Evolutionary conservation across 768 basidiomycete species (phyloP).

Genomic region (Panellus pusillus): DNA sequence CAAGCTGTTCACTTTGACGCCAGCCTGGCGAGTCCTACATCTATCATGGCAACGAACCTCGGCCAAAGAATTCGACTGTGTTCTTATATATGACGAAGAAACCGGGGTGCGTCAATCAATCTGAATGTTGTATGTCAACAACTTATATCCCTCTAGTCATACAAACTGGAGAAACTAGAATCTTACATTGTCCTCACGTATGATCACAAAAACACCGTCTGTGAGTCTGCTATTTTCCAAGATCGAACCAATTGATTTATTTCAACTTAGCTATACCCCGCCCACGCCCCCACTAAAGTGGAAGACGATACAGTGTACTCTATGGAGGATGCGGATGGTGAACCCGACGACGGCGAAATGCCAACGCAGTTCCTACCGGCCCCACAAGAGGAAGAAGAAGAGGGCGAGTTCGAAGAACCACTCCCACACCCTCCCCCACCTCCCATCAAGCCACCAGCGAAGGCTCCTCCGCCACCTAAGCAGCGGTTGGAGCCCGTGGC

Average conservation of each 20-base stretch:
- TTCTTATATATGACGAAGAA: conserved; percentile 79
- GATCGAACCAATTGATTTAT: conserved; percentile 9
- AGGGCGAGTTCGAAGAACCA: conserved; percentile 33
- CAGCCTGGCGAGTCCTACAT: conserved; percentile 55
- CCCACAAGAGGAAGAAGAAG: conserved; percentile 38
- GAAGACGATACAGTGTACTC: conserved; percentile 9
- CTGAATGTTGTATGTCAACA: not conserved
- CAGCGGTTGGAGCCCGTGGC: conserved; percentile 29
- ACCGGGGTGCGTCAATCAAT: conserved; percentile 49
- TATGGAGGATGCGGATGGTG: conserved; percentile 31
- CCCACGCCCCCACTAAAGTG: conserved; percentile 25
- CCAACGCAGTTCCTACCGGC: conserved; percentile 25
- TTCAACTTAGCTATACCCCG: conserved; percentile 23
- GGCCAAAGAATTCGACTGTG: conserved; percentile 72
- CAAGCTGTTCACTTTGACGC: conserved; percentile 4
- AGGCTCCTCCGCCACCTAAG: conserved; percentile 28
- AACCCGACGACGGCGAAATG: conserved; percentile 46
- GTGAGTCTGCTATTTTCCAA: conserved; percentile 7
- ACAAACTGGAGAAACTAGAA: conserved; percentile 75
- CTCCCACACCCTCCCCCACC: conserved; percentile 27
- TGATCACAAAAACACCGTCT: conserved; percentile 41
- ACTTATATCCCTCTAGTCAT: conserved; percentile 46
- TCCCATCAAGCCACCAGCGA: conserved; percentile 22
- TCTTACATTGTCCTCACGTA: conserved; percentile 57
- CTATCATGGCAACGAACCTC: conserved; percentile 59